Evolutionary conservation across 2,329 filamentous ascomycete genomes (phyloP).

Genomic region (Capronia epimyces): DNA sequence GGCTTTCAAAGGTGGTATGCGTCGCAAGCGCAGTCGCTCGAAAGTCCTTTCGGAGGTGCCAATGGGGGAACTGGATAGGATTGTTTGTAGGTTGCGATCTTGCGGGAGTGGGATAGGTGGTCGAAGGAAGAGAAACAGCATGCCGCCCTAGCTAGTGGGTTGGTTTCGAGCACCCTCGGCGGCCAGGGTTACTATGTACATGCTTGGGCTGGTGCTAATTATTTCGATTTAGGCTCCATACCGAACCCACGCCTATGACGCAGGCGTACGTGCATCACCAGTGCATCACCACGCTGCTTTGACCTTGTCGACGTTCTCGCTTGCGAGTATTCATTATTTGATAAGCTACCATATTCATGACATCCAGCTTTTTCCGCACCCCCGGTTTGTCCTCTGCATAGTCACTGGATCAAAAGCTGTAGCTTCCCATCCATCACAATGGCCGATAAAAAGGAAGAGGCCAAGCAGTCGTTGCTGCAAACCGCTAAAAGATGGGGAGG

Average conservation of each 20-base stretch:
- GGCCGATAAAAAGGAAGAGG: conserved; percentile 22
- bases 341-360: background rate
- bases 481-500: conserved; percentile 30
- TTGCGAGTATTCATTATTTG: too few species aligned
- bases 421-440: conserved; percentile 5
- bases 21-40: background rate
- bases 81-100: background rate
- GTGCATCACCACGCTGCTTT: too few species aligned
- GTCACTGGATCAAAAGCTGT: background rate
- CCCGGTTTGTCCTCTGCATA: background rate
- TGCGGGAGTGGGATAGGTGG: conserved; percentile 15
- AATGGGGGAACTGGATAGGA: background rate
- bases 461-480: conserved; percentile 22
- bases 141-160: conserved; percentile 10
- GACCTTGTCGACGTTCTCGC: too few species aligned
- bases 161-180: background rate
- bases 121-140: conserved; percentile 15
- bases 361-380: background rate
- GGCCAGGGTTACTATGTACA: background rate
- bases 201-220: background rate
- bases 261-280: background rate
- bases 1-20: background rate
- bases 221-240: background rate
- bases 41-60: background rate
- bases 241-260: background rate